Evolutionary conservation across 441 rosid genomes (phyloP).

Genomic region (Pelargonium australe): DNA sequence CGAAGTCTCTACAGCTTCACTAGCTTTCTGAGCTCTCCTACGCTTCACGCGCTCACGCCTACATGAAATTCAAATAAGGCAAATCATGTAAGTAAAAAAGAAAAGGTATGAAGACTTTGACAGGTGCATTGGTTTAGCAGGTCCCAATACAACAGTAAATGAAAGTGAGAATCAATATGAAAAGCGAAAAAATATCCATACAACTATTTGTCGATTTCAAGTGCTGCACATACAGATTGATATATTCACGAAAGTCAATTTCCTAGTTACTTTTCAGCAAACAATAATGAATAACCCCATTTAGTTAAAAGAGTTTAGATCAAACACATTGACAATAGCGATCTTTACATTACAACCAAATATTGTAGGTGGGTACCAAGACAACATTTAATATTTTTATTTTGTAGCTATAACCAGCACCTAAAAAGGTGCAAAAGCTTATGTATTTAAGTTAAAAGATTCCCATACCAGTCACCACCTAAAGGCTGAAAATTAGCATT

Average conservation of each 20-base stretch:
- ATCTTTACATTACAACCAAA: neutral
- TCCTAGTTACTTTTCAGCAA: neutral
- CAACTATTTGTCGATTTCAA: neutral
- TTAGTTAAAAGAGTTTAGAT: neutral
- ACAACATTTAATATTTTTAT: neutral
- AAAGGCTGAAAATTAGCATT: constrained; percentile 97
- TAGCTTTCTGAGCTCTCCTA: constrained; percentile 55
- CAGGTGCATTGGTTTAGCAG: neutral
- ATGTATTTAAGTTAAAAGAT: neutral
- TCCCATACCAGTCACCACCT: constrained; percentile 81
- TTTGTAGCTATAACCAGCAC: neutral
- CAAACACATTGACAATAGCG: constrained; percentile 1
- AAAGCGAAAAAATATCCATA: neutral
- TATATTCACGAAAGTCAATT: neutral
- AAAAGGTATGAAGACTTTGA: neutral
- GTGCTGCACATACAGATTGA: neutral
- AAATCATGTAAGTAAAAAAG: neutral
- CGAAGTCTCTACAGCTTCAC: constrained; percentile 29
- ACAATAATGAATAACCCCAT: neutral
- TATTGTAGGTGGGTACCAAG: neutral
- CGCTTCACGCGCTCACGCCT: constrained; percentile 95
- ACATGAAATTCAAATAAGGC: neutral
- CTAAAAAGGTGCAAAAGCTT: neutral
- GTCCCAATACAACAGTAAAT: neutral
- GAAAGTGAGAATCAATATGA: neutral